Base-by-base conservation (phyloP, 192 early-diverging fungal genomes). In the Coemansia sp. region DNA sequence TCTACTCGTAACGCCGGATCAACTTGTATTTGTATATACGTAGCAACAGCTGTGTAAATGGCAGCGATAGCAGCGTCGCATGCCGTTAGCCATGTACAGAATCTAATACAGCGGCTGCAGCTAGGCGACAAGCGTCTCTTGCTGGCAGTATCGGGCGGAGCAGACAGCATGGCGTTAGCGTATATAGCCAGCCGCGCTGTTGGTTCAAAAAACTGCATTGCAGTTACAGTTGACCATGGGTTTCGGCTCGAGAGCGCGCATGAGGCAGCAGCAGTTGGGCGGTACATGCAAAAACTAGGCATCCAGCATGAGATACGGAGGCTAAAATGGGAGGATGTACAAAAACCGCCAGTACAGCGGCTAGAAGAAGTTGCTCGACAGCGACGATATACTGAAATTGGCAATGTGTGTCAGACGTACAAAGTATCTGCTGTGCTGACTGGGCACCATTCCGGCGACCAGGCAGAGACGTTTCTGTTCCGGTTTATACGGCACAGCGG, bases 141-240 rank as follows among this genome's bases (percentile, higher is more conserved):
- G 69, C 46, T 82, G n/a, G 80, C 80, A 0, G 65, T 82, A 34
- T 82, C 80, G 2, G 80, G 80, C 31, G 80, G 80, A 2, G 80
- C 74, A 5, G 80, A 82, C 57, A 82, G 80, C 53, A 77, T 82
- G 74, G 80, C 80, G 48, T 60, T 82, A 25, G 74, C 80, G 23
- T 82, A 67, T 53, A 17, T 76, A 11, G 65, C 68, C 60, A 71
- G 71, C 12, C 67, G 36, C 0, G 68, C 71, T 14, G 63, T 50
- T 0, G 70, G 68, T 2, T 17, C 70, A 11, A 20, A 34, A 11
- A 69, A 70, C 53, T 77, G 74, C 66, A 17, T 52, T 11, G 80
- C 80, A 3, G 34, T 82, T 5, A 82, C 80, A 1, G 62, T 82
- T 1, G 80, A 82, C 47, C 80, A 82, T 10, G 70, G 74, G 10